These are phyloP conservation scores for Scenedesmus sp. DNA, from an alignment of 163 green algal species.

Conservation along the genomic window DNA sequence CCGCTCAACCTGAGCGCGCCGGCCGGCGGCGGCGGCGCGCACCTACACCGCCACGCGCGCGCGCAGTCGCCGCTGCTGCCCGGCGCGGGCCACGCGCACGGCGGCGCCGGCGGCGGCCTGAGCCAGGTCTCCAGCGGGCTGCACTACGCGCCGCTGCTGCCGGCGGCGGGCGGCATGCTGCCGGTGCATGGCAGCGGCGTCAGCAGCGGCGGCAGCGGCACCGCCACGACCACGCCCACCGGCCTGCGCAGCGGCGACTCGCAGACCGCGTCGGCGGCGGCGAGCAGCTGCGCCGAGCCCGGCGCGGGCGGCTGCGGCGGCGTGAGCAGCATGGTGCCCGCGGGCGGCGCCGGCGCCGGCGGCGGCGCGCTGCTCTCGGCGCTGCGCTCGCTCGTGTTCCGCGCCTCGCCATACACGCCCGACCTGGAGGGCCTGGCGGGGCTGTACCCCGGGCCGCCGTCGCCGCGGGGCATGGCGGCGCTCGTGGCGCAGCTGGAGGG, in stretches of 20 bases:
- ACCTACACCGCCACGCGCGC: too few species aligned
- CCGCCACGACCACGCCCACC: neutral
- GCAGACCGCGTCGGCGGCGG: neutral
- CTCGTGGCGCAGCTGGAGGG: neutral
- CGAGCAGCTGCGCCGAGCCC: slow-evolving; percentile 2
- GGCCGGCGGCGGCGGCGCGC: too few species aligned
- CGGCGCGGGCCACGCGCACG: neutral
- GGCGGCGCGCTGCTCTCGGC: slow-evolving; percentile 14
- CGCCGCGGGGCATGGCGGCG: neutral
- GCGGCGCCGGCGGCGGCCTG: neutral
- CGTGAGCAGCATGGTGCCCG: slow-evolving; percentile 3
- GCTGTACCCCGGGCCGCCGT: slow-evolving; percentile 1
- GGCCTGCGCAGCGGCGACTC: slow-evolving; percentile 1
- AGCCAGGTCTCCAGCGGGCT: too few species aligned
- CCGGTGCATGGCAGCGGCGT: too few species aligned
- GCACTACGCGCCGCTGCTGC: too few species aligned
- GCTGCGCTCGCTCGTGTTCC: slow-evolving; percentile 15
- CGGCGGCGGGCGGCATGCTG: too few species aligned
- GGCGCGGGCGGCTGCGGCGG: neutral
- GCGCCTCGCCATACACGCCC: neutral
- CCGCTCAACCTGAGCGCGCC: slow-evolving; percentile 12
- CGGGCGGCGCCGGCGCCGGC: neutral
- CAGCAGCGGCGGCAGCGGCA: neutral
- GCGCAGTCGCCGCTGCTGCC: slow-evolving; percentile 2
- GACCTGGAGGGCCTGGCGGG: slow-evolving; percentile 10